Evolutionary conservation across 129 eudicot species (phyloP).

Genomic region (Gnaphalium uliginosum): DNA sequence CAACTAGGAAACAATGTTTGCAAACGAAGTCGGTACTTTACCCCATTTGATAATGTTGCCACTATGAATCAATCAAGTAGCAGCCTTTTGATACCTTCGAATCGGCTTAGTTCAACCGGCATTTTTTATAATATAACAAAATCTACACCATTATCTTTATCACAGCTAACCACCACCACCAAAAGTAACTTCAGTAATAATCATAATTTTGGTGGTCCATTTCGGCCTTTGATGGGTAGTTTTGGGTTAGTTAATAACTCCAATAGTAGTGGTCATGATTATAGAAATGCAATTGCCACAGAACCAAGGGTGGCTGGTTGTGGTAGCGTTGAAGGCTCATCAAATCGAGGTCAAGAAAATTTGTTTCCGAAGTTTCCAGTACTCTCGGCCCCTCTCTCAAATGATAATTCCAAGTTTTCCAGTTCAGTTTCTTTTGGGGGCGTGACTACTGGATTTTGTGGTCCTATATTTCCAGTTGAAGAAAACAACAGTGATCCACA

Average conservation of each 20-base stretch:
- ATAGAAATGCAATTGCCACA: neutral
- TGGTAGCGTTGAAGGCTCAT: neutral
- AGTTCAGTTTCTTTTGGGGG: neutral
- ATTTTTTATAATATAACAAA: neutral
- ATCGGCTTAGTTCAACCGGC: slow-evolving; percentile 12
- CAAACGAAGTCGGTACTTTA: no score
- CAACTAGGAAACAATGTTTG: no score
- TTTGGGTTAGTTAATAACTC: neutral
- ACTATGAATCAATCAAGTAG: no score
- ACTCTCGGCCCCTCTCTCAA: no score
- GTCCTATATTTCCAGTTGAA: neutral
- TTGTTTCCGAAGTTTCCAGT: no score
- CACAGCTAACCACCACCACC: neutral
- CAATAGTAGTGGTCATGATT: neutral
- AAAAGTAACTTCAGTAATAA: neutral
- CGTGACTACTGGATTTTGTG: neutral
- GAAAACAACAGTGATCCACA: neutral
- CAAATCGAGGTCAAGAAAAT: neutral
- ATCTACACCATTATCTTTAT: neutral
- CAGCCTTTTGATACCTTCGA: no score
- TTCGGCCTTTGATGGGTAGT: neutral
- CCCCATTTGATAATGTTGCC: no score
- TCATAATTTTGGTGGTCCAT: neutral
- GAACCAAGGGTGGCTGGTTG: neutral
- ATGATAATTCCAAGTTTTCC: no score